A percentile compares a stretch with the other conserved stretches of the same genome.
phyloP scores from a whole-genome alignment of 768 basidiomycete genomes.

The Auricularia sp. region DNA sequence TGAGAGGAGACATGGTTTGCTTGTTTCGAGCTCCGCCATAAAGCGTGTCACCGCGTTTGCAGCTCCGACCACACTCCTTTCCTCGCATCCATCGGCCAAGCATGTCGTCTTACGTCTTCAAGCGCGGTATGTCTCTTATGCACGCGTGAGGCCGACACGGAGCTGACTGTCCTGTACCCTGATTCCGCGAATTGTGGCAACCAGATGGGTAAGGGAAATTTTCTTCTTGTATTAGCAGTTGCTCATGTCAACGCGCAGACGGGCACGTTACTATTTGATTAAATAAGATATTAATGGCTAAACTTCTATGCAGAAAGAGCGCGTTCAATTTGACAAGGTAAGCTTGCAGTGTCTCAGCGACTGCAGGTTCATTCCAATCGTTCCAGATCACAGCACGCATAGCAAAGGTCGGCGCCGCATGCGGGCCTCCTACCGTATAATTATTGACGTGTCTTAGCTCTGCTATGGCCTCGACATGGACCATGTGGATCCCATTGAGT shows the following conservation, averaged over 20 bases:
- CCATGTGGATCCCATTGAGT: constrained; percentile 91
- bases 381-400: constrained; percentile 75
- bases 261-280: constrained; percentile 9
- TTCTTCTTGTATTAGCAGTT: constrained; percentile 16
- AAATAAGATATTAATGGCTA: constrained; percentile 8
- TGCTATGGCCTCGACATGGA: constrained; percentile 93
- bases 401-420: constrained; percentile 34
- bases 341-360: constrained; percentile 13
- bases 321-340: constrained; percentile 89
- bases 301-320: constrained; percentile 65
- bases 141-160: not conserved
- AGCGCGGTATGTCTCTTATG: constrained; percentile 35
- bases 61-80: too few species aligned
- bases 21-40: too few species aligned
- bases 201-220: constrained; percentile 39
- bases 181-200: constrained; percentile 1
- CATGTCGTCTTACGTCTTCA: constrained; percentile 35
- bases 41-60: too few species aligned
- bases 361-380: constrained; percentile 5
- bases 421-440: not conserved
- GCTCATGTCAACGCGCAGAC: constrained; percentile 7
- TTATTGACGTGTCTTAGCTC: constrained; percentile 30
- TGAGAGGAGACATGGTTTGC: too few species aligned
- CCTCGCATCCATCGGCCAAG: too few species aligned
- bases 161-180: constrained; percentile 8